Percentiles rank a stretch among this genome's conserved stretches.
Conservation (phyloP, 352 stramenopile species). For the Phytophthora cactorum region DNA sequence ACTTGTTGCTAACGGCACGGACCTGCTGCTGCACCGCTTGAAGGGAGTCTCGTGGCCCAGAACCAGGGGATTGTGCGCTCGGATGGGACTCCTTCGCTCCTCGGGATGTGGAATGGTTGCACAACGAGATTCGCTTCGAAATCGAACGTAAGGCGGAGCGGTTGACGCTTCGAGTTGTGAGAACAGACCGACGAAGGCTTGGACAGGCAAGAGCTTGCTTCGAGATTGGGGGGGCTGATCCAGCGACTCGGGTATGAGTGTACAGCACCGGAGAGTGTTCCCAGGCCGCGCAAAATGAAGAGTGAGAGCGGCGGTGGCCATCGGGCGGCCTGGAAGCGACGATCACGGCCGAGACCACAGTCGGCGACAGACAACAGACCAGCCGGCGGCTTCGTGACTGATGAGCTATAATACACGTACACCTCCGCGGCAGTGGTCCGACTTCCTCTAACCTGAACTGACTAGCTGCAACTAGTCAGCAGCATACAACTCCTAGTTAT, state of each 20-base stretch:
- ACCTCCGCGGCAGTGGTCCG: slow-evolving; percentile 21
- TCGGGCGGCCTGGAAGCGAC: background rate
- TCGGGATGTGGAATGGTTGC: slow-evolving; percentile 39
- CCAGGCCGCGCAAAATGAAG: slow-evolving; percentile 33
- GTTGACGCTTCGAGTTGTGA: slow-evolving; percentile 1
- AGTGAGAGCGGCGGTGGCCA: slow-evolving; percentile 17
- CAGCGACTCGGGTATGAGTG: slow-evolving; percentile 8
- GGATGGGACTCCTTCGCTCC: slow-evolving; percentile 33
- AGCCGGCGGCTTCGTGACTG: slow-evolving; percentile 29
- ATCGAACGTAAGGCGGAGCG: slow-evolving; percentile 20
- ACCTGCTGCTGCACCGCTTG: slow-evolving; percentile 35
- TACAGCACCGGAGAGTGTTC: background rate
- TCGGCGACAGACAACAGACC: slow-evolving; percentile 10
- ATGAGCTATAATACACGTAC: slow-evolving; percentile 2
- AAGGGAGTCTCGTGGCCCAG: slow-evolving; percentile 35
- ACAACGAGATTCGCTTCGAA: slow-evolving; percentile 33
- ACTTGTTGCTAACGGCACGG: slow-evolving; percentile 23
- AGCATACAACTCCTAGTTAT: slow-evolving; percentile 29
- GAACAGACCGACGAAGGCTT: slow-evolving; percentile 23
- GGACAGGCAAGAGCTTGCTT: slow-evolving; percentile 25
- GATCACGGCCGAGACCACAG: slow-evolving; percentile 1
- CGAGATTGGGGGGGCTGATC: slow-evolving; percentile 27
- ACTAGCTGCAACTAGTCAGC: slow-evolving; percentile 38
- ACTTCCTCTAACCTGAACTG: slow-evolving; percentile 36
- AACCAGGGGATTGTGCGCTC: slow-evolving; percentile 22